These are phyloP conservation scores for Mesembryanthemum crystallinum DNA, from an alignment of 148 eudicot genomes.

Conservation along the genomic window DNA sequence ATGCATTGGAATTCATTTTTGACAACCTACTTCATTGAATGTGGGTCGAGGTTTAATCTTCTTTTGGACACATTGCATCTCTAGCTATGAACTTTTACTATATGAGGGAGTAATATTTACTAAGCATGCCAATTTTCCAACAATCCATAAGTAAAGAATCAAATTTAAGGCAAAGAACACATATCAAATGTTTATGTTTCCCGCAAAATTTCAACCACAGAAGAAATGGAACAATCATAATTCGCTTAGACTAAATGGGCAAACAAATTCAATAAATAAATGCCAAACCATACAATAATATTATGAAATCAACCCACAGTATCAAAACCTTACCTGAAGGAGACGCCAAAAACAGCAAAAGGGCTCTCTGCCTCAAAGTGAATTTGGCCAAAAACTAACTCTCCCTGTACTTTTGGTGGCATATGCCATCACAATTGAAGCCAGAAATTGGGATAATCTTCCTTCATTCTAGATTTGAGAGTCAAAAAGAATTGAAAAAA, in stretches of 20 bases:
- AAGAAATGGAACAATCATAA: neutral
- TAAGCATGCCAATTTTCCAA: neutral
- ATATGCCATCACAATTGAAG: too few species aligned
- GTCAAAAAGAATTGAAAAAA: too few species aligned
- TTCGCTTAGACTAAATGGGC: constrained; percentile 11
- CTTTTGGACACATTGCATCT: neutral
- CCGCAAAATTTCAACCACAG: neutral
- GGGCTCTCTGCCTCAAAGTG: too few species aligned
- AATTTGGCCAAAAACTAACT: too few species aligned
- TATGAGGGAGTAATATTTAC: constrained; percentile 7
- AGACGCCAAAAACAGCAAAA: too few species aligned
- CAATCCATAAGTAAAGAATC: constrained; percentile 26
- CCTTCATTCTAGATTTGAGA: too few species aligned
- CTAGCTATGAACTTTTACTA: neutral
- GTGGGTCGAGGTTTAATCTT: neutral
- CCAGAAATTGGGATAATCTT: too few species aligned
- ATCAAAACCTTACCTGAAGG: neutral
- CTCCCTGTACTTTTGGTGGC: too few species aligned
- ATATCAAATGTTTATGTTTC: neutral
- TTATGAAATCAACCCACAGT: neutral
- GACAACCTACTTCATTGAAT: neutral
- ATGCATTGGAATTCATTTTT: too few species aligned
- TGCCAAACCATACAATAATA: neutral
- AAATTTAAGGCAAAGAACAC: constrained; percentile 9
- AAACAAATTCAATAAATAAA: neutral